Conservation (phyloP, 805 yeast genomes). For the Allodekkera sacchari region DNA sequence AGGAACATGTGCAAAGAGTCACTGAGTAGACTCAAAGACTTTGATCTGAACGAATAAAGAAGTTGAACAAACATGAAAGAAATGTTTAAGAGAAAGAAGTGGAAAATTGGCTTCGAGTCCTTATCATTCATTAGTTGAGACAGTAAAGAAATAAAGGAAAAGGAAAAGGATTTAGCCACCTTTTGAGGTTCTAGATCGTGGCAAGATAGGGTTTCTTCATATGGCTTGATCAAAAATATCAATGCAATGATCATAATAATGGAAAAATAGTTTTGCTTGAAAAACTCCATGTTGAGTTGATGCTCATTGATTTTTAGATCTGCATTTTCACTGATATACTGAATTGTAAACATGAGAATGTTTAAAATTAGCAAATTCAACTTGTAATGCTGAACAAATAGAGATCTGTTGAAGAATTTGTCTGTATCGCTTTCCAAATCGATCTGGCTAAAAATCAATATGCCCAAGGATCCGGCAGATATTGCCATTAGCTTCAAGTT, state of each 20-base stretch:
- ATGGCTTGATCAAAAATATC: slow-evolving; percentile 10
- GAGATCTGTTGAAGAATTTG: slow-evolving; percentile 2
- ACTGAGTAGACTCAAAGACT: slow-evolving; percentile 82
- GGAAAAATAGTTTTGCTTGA: slow-evolving; percentile 6
- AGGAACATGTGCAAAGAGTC: slow-evolving; percentile 96
- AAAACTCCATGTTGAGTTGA: slow-evolving; percentile 1
- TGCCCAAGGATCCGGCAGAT: slow-evolving; percentile 21
- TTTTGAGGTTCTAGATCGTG: too few species aligned
- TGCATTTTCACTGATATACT: slow-evolving; percentile 8
- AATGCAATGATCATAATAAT: slow-evolving; percentile 9
- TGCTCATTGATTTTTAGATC: slow-evolving; percentile 2
- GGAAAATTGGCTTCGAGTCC: slow-evolving; percentile 84
- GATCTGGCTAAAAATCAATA: slow-evolving; percentile 22
- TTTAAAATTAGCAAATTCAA: not conserved
- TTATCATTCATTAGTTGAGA: slow-evolving; percentile 35
- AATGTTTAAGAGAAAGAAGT: slow-evolving; percentile 75
- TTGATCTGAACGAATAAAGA: slow-evolving; percentile 84
- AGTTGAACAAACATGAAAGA: slow-evolving; percentile 93
- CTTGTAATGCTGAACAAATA: not conserved
- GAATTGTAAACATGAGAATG: slow-evolving; percentile 5
- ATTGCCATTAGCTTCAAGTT: slow-evolving; percentile 24
- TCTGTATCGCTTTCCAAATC: slow-evolving; percentile 12
- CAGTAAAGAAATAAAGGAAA: slow-evolving; percentile 15
- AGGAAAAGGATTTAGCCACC: too few species aligned
- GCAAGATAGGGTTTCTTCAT: slow-evolving; percentile 2